Conservation (phyloP, 1,284 basidiomycete species). For the Puccinia brachypodii region DNA sequence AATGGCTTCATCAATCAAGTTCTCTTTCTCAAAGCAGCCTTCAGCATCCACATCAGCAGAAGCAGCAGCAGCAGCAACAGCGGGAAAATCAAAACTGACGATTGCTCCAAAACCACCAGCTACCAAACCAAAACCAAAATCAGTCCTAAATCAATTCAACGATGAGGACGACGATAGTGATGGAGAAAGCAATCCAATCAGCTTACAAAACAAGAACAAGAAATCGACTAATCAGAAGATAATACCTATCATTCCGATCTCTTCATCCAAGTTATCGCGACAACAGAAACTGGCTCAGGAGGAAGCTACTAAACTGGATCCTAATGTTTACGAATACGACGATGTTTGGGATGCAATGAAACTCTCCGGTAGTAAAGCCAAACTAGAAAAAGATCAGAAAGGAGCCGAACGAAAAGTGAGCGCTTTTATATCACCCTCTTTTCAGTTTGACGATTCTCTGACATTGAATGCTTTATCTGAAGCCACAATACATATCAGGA, state of each 20-base stretch:
- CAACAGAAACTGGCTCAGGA: conserved; percentile 42
- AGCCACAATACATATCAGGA: conserved; percentile 90
- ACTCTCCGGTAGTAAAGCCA: conserved; percentile 71
- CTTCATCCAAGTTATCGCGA: conserved; percentile 25
- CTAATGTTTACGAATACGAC: conserved; percentile 90
- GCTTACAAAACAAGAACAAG: background rate
- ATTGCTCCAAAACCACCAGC: background rate
- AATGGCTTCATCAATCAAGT: conserved; percentile 29
- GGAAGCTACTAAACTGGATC: conserved; percentile 73
- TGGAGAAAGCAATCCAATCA: background rate
- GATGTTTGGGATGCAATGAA: conserved; percentile 96
- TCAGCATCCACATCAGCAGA: background rate
- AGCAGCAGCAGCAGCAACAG: background rate
- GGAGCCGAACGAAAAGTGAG: conserved; percentile 71
- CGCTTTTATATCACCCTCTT: background rate
- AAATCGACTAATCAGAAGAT: background rate
- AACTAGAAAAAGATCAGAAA: conserved; percentile 71
- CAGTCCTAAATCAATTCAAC: conserved; percentile 10
- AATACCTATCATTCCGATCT: background rate
- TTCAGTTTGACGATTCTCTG: background rate
- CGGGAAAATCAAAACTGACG: background rate
- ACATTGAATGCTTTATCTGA: background rate
- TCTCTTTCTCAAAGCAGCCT: conserved; percentile 15
- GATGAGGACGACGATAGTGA: conserved; percentile 33
- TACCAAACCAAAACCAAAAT: conserved; percentile 18